Evolutionary conservation across 2,329 filamentous ascomycete species (phyloP).

Genomic region (Tolypocladium ophioglossoides): DNA sequence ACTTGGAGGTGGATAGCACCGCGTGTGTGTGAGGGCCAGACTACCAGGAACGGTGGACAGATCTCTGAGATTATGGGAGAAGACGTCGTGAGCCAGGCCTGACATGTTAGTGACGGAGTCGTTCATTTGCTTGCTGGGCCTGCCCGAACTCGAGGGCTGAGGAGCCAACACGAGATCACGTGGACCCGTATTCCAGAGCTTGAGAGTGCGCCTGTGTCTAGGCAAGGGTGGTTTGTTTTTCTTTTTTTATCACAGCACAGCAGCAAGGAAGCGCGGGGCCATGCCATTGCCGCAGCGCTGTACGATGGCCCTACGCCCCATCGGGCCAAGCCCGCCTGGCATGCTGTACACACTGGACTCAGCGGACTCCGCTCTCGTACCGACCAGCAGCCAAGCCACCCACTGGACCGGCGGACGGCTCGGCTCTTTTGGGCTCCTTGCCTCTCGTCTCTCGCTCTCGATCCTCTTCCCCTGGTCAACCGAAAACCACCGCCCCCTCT

Average conservation of each 20-base stretch:
- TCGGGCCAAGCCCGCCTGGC: not conserved
- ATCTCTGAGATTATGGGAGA: no score
- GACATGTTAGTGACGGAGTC: not conserved
- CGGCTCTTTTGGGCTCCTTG: not conserved
- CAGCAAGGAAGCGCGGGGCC: no score
- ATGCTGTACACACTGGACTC: not conserved
- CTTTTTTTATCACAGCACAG: slow-evolving; percentile 3
- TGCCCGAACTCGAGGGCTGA: not conserved
- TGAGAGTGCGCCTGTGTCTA: no score
- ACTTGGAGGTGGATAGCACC: not conserved
- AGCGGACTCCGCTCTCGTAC: not conserved
- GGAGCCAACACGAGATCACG: slow-evolving; percentile 19
- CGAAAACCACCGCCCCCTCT: not conserved
- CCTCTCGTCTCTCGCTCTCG: not conserved
- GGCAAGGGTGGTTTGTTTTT: slow-evolving; percentile 1
- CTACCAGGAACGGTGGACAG: no score
- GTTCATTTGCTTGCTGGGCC: not conserved
- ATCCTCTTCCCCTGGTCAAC: slow-evolving; percentile 3
- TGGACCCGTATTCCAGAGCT: slow-evolving; percentile 7
- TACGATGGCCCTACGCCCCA: slow-evolving; percentile 1
- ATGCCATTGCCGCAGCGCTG: not conserved
- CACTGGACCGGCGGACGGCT: not conserved
- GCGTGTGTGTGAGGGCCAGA: not conserved
- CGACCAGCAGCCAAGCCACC: not conserved
- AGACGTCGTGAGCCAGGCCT: no score